phyloP scores from a whole-genome alignment of 2,329 filamentous ascomycete genomes.

The Clonostachys byssicola region DNA sequence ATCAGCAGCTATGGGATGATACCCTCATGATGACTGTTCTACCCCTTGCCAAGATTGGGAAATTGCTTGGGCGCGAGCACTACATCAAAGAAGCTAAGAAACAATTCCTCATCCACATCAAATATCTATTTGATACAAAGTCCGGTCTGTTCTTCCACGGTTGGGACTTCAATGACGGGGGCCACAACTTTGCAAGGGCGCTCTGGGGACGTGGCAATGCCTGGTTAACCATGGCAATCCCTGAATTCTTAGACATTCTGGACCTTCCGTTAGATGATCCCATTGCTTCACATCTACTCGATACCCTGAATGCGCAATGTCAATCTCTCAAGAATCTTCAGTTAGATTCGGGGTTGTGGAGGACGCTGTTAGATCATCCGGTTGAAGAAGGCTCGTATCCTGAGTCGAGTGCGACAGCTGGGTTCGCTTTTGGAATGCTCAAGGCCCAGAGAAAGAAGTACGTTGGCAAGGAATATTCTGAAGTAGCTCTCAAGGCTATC shows the following conservation, averaged over 20 bases:
- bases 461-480: constrained; percentile 52
- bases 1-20: constrained; percentile 78
- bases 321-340: constrained; percentile 60
- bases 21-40: constrained; percentile 86
- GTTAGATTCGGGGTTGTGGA: constrained; percentile 61
- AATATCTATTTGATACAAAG: constrained; percentile 70
- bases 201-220: constrained; percentile 59
- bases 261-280: constrained; percentile 60
- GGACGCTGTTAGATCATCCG: constrained; percentile 66
- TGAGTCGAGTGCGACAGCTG: constrained; percentile 74
- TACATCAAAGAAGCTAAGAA: constrained; percentile 75
- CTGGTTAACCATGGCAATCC: constrained; percentile 79
- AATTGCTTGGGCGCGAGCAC: constrained; percentile 62
- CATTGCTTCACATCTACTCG: constrained; percentile 52
- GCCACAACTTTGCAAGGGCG: constrained; percentile 56
- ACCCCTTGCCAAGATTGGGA: constrained; percentile 77
- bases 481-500: constrained; percentile 60
- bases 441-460: constrained; percentile 70
- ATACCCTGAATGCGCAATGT: constrained; percentile 65
- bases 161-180: constrained; percentile 70
- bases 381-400: constrained; percentile 66
- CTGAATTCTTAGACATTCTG: constrained; percentile 73
- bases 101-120: constrained; percentile 73
- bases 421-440: constrained; percentile 76
- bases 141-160: constrained; percentile 78